A percentile compares a stretch with the other conserved stretches of the same genome.
These are phyloP conservation scores for Clarireedia homoeocarpa DNA, from an alignment of 2,329 filamentous ascomycete species.

Conservation along the genomic window DNA sequence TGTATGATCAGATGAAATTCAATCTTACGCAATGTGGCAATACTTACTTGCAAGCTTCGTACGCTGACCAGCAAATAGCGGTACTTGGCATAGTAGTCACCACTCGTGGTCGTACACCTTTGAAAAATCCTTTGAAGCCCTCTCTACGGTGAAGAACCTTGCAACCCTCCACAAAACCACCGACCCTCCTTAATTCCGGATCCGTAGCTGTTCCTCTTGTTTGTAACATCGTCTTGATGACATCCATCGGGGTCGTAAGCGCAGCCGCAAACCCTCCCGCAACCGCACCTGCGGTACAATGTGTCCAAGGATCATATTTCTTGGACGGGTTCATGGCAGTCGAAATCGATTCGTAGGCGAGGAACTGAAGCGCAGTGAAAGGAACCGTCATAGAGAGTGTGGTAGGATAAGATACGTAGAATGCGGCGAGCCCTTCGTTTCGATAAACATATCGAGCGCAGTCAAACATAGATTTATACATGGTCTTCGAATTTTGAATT, in stretches of 20 bases:
- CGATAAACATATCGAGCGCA: conserved; percentile 85
- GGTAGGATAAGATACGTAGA: conserved; percentile 97
- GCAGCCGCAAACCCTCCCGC: conserved; percentile 91
- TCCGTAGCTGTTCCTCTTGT: conserved; percentile 81
- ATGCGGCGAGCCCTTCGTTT: conserved; percentile 80
- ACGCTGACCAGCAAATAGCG: conserved; percentile 94
- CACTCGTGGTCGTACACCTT: conserved; percentile 82
- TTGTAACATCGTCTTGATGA: conserved; percentile 96
- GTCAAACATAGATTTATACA: conserved; percentile 78
- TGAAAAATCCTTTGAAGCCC: conserved; percentile 82
- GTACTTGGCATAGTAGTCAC: conserved; percentile 98
- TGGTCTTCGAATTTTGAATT: conserved; percentile 81
- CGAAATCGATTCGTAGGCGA: conserved; percentile 94
- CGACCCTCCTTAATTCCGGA: conserved; percentile 47
- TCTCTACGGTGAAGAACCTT: conserved; percentile 55
- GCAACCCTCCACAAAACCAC: conserved; percentile 26
- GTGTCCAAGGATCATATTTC: conserved; percentile 84
- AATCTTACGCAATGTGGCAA: not conserved
- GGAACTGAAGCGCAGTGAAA: conserved; percentile 94
- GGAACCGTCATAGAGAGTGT: conserved; percentile 98
- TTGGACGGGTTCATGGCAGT: conserved; percentile 84
- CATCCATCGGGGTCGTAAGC: conserved; percentile 91
- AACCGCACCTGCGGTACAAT: conserved; percentile 85
- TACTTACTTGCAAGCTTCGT: conserved; percentile 60
- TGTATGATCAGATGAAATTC: conserved; percentile 7